Evolutionary conservation across 768 basidiomycete genomes (phyloP).

Genomic region (Tephrocybe rancida): DNA sequence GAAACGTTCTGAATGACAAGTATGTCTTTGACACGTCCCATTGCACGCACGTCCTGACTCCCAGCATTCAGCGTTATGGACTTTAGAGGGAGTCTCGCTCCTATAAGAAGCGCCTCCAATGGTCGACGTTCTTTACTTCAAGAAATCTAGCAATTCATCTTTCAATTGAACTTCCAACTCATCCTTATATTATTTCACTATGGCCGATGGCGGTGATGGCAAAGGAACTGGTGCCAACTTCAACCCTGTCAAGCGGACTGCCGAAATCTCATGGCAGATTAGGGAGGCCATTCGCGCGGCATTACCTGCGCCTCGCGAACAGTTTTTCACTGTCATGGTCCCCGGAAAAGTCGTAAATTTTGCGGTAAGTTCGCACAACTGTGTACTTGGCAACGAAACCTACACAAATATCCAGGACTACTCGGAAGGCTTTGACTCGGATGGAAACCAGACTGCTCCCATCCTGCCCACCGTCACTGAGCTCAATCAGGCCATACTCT

Average conservation of each 20-base stretch:
- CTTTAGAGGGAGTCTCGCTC: too few relatives aligned
- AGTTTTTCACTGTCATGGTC: constrained; percentile 8
- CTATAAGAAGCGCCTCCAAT: too few relatives aligned
- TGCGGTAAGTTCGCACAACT: neutral
- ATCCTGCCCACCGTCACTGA: constrained; percentile 1
- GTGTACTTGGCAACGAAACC: too few relatives aligned
- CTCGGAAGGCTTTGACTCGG: neutral
- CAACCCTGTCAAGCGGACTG: constrained; percentile 1
- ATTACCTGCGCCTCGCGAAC: constrained; percentile 2
- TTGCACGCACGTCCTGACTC: too few relatives aligned
- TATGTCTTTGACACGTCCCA: too few relatives aligned
- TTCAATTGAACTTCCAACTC: too few relatives aligned
- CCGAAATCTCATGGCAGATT: neutral
- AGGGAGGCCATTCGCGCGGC: constrained; percentile 3
- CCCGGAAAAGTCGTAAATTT: constrained; percentile 6
- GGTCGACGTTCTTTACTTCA: too few relatives aligned
- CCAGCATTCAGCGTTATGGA: too few relatives aligned
- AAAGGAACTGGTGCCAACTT: neutral
- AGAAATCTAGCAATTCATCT: too few relatives aligned
- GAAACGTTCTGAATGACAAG: too few relatives aligned
- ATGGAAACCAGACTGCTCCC: neutral
- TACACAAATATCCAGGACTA: neutral
- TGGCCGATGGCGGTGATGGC: too few relatives aligned
- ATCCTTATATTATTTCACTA: too few relatives aligned
- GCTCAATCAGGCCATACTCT: constrained; percentile 2